Evolutionary conservation across 2,329 filamentous ascomycete genomes (phyloP).

Genomic region (Aspergillus sp.): DNA sequence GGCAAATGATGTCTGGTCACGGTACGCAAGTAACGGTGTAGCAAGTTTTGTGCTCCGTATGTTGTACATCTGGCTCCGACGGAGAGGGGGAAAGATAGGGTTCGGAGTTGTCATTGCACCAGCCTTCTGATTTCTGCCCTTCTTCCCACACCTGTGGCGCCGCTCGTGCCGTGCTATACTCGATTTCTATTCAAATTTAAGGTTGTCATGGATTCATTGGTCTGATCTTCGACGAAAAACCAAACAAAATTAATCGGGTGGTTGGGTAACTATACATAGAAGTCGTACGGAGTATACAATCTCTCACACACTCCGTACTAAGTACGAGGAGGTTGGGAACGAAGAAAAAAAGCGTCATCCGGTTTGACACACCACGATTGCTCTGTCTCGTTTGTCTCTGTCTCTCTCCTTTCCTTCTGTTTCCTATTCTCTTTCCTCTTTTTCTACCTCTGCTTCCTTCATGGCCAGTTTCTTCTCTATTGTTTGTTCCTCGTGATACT

Average conservation of each 20-base stretch:
- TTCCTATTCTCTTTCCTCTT: slow-evolving; percentile 11
- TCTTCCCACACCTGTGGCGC: background rate
- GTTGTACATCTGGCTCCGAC: too few relatives aligned
- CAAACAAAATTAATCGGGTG: slow-evolving; percentile 20
- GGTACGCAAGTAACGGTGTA: too few relatives aligned
- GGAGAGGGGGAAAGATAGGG: too few relatives aligned
- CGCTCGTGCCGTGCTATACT: too few relatives aligned
- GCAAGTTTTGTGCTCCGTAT: too few relatives aligned
- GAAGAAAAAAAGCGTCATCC: background rate
- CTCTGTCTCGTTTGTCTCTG: slow-evolving; percentile 8
- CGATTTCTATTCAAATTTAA: too few relatives aligned
- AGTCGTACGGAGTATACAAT: too few relatives aligned
- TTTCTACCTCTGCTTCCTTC: background rate
- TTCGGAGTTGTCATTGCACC: too few relatives aligned
- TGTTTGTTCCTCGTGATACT: background rate
- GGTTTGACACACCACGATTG: background rate
- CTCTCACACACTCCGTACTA: background rate
- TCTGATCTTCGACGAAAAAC: too few relatives aligned
- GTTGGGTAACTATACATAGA: slow-evolving; percentile 21
- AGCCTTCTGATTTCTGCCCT: background rate
- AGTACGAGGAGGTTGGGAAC: slow-evolving; percentile 23
- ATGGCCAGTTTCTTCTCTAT: background rate
- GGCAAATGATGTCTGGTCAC: too few relatives aligned
- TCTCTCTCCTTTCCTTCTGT: slow-evolving; percentile 1
- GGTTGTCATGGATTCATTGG: too few relatives aligned